phyloP scores from a whole-genome alignment of 257 asterid genomes.

The Nicotiana knightiana region DNA sequence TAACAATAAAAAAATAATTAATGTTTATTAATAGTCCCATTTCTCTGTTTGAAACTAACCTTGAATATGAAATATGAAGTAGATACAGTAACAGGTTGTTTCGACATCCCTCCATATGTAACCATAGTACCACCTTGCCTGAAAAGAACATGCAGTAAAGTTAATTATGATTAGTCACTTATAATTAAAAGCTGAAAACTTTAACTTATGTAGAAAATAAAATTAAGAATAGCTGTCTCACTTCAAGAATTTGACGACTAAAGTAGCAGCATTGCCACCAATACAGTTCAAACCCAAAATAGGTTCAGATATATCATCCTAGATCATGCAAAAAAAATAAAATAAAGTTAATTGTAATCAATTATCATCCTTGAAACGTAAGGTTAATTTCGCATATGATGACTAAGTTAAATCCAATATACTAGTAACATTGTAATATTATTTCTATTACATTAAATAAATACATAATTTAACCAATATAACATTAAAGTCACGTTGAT shows the following conservation, averaged over 20 bases:
- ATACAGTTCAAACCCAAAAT: constrained; percentile 80
- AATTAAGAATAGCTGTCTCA: constrained; percentile 24
- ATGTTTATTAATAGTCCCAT: too few relatives aligned
- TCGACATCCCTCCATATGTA: constrained; percentile 97
- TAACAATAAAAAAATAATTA: background rate
- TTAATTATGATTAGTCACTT: background rate
- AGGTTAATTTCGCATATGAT: background rate
- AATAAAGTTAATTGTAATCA: background rate
- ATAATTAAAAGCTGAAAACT: background rate
- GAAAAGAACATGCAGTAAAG: constrained; percentile 2
- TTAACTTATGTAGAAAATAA: background rate
- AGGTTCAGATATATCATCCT: constrained; percentile 76
- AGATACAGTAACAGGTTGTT: constrained; percentile 66
- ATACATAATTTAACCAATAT: background rate
- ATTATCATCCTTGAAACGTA: background rate
- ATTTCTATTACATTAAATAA: background rate
- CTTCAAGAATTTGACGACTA: constrained; percentile 77
- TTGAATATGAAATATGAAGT: constrained; percentile 83
- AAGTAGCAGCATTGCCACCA: constrained; percentile 87
- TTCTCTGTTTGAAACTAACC: constrained; percentile 28
- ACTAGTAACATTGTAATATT: background rate
- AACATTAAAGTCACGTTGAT: background rate
- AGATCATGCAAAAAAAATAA: constrained; percentile 2
- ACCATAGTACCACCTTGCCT: constrained; percentile 91
- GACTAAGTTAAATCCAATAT: background rate